Base-by-base conservation (phyloP, 208 protist species). In the Leishmania aethiopica region DNA sequence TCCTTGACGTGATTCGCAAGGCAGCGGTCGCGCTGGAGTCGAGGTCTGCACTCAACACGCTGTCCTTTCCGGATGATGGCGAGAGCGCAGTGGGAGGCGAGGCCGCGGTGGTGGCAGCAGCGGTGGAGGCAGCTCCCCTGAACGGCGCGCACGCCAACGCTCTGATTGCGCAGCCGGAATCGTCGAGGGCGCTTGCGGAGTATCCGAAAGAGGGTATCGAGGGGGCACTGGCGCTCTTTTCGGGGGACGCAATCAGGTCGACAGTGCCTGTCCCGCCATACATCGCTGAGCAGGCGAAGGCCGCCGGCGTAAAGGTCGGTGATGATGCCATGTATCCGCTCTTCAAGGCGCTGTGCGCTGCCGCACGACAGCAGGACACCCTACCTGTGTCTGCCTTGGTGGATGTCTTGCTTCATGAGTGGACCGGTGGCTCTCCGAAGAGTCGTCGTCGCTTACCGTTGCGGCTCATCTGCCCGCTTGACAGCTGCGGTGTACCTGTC, bases 401-500 rank as follows among this genome's bases (percentile, higher is more conserved):
- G 72, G 82, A 86, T 62, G 60, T 86, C 28, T 28, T 86, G 15
- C 71, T 80, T 4, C 73, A 86, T n/a, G 82, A 86, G 74, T 86
- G 82, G 82, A 53, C 62, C 6, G n/a, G 72, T 0, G 72, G 67
- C 5, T 75, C 89, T 32, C 77, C 82, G 42, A 95, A 93, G 83
- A 83, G 88, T 13, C 86, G 89, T 69, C 66, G 69, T 32, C 74
- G 53, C 17, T 67, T 85, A 15, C 66, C 82, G 53, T 45, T 53
- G 19, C 79, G 90, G 40, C 78, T 88, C 0, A 49, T 85, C 73
- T 83, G 49, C 79, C 60, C 90, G 2, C 70, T 97, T 17, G 94
- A 97, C 82, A 84, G 84, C 86, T 97, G 94, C 78, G 93, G 93
- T 73, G 87, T 97, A 10, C 93, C 94, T 28, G 90, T 84, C 77